Conservation (phyloP, 2,329 filamentous ascomycete genomes). For the Colletotrichum sp. region DNA sequence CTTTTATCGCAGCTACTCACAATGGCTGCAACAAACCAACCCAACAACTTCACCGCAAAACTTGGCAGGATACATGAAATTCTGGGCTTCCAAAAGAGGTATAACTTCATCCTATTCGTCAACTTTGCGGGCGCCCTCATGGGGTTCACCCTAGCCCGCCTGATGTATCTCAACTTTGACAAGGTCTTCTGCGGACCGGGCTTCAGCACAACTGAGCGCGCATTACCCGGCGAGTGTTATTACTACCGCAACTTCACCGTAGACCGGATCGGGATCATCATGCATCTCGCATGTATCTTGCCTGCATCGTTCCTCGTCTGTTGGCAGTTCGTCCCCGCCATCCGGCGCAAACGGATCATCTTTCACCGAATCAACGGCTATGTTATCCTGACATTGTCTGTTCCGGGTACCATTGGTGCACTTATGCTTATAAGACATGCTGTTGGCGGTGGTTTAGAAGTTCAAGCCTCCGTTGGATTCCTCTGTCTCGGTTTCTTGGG, state of each 20-base stretch:
- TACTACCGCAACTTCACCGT: slow-evolving; percentile 32
- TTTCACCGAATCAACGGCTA: slow-evolving; percentile 67
- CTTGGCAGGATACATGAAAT: not conserved
- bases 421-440: slow-evolving; percentile 54
- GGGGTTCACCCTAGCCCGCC: slow-evolving; percentile 51
- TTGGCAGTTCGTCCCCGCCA: slow-evolving; percentile 51
- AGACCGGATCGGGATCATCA: slow-evolving; percentile 43
- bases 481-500: slow-evolving; percentile 47
- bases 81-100: not conserved
- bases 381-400: slow-evolving; percentile 48
- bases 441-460: slow-evolving; percentile 56
- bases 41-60: not conserved
- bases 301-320: slow-evolving; percentile 45
- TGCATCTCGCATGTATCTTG: slow-evolving; percentile 48
- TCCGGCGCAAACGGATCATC: slow-evolving; percentile 50
- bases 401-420: slow-evolving; percentile 49
- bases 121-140: slow-evolving; percentile 46
- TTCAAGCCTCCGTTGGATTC: slow-evolving; percentile 45
- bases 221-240: slow-evolving; percentile 45
- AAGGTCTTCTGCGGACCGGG: slow-evolving; percentile 30
- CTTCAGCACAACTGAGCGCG: slow-evolving; percentile 1
- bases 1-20: not conserved
- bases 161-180: slow-evolving; percentile 52
- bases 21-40: not conserved
- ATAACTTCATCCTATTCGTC: slow-evolving; percentile 22